Percentiles rank a stretch among this genome's conserved stretches.
Conservation (phyloP, 2,329 filamentous ascomycete species). For the Orbilia quercus region DNA sequence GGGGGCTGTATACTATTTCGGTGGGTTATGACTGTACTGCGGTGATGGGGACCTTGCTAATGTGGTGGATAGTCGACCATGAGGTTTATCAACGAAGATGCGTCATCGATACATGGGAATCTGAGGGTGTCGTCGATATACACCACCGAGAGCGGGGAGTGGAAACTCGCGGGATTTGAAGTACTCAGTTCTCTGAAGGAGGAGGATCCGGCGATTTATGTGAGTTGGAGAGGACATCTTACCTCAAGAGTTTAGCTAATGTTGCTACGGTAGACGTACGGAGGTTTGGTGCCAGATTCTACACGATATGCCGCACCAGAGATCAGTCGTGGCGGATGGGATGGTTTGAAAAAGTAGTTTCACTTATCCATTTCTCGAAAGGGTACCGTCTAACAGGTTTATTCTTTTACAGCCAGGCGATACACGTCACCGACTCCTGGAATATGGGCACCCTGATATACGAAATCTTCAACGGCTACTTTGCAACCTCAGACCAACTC, state of each 20-base stretch:
- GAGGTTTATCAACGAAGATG: constrained; percentile 96
- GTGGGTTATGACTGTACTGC: constrained; percentile 64
- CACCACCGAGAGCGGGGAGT: constrained; percentile 95
- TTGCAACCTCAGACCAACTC: constrained; percentile 79
- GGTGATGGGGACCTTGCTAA: background rate
- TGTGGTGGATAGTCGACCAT: constrained; percentile 75
- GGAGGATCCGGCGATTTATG: constrained; percentile 91
- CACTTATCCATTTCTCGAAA: constrained; percentile 62
- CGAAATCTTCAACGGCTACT: constrained; percentile 91
- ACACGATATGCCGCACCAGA: constrained; percentile 88
- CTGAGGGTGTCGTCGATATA: constrained; percentile 88
- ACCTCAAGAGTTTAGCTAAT: background rate
- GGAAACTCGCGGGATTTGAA: constrained; percentile 95
- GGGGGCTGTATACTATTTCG: constrained; percentile 88
- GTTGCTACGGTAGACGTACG: constrained; percentile 73
- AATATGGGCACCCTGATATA: constrained; percentile 84
- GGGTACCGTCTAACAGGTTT: background rate
- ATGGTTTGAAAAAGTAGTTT: constrained; percentile 83
- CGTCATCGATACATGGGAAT: constrained; percentile 87
- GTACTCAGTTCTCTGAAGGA: constrained; percentile 94
- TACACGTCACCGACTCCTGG: constrained; percentile 81
- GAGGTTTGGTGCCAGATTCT: constrained; percentile 85
- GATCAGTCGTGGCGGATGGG: constrained; percentile 87
- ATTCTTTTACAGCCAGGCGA: constrained; percentile 52
- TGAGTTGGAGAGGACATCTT: constrained; percentile 61